Percentiles rank a stretch among this genome's conserved stretches.
These are phyloP conservation scores for Alternaria solani DNA, from an alignment of 2,329 filamentous ascomycete genomes.

Conservation along the genomic window DNA sequence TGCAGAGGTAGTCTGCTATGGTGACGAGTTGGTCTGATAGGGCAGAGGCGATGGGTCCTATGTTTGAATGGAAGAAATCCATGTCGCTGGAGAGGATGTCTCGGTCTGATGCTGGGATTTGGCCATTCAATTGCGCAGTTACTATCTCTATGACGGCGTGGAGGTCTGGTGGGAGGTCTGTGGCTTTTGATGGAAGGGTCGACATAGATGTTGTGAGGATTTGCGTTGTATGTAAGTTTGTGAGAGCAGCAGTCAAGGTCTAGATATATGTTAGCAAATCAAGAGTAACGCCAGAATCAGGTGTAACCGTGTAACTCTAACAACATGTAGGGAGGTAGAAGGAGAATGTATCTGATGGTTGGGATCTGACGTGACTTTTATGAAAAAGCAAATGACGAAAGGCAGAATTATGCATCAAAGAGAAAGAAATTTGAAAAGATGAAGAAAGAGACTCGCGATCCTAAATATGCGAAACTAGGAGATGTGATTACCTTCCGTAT, in stretches of 20 bases:
- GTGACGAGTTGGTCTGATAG: constrained; percentile 46
- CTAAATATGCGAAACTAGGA: neutral
- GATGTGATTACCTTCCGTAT: constrained; percentile 48
- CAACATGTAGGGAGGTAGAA: no score
- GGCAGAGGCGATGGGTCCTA: constrained; percentile 43
- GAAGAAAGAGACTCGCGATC: no score
- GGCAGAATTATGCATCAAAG: neutral
- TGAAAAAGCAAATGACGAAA: constrained; percentile 10
- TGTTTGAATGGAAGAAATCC: constrained; percentile 52
- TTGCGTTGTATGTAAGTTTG: constrained; percentile 41
- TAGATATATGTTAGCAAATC: constrained; percentile 26
- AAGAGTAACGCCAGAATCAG: neutral
- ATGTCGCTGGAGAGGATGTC: constrained; percentile 52
- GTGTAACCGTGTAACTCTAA: neutral
- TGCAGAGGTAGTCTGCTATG: constrained; percentile 44
- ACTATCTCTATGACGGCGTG: constrained; percentile 55
- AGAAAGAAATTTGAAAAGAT: neutral
- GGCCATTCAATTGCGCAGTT: constrained; percentile 50
- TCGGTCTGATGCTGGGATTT: constrained; percentile 47
- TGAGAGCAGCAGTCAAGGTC: constrained; percentile 50
- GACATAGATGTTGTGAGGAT: constrained; percentile 49
- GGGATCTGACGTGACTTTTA: neutral
- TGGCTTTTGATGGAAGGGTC: constrained; percentile 44
- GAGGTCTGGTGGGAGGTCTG: constrained; percentile 53
- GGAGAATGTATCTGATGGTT: no score